Base-by-base conservation (phyloP, 768 basidiomycete genomes). In the Dacryopinax spathularia region DNA sequence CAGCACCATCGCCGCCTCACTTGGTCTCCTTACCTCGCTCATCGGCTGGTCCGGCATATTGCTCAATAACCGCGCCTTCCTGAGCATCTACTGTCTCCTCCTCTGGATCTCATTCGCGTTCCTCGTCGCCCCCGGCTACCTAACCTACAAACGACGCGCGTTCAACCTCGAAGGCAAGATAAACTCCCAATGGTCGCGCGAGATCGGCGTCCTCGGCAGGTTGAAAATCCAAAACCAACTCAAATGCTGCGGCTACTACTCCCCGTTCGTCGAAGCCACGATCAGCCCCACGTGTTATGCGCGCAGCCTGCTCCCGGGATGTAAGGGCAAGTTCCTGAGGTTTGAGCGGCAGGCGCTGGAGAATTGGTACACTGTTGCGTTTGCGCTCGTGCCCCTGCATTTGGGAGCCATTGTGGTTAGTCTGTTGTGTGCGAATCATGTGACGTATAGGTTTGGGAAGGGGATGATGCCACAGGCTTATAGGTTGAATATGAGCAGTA, bases 391-490 rank as follows among this genome's bases (percentile, higher is more conserved):
- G 15, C 87, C 88, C 1, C 69, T 83, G 13, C 88, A 90, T 64
- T 72, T 91, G 56, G 70, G 69, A 22, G 77, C 85, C 71, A 89
- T 89, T 69, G 65, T 87, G 65, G 76, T 78, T 1, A 83, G 78
- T 15, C 73, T 91, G 62, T 73, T 91, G 60, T 91, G 86, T 72
- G 84, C 84, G 25, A 90, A 89, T 73, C 89, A 91, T 68, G 84
- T 91, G 71, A 91, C 88, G 22, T 90, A 89, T 72, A 80, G 89
- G 61, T 91, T 91, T 72, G 88, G 88, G 10, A 91, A 90, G 77
- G 89, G 89, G 65, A 84, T 90, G 83, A 89, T 86, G 80, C 89
- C 88, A 64, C 87, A 88, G 77, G 83, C 85, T 15, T 91, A 91
- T 73, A 78, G 88, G 34, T 77, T 91, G 44, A 84, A 84, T 74